Evolutionary conservation across 2,329 filamentous ascomycete species (phyloP).

Genomic region (Fusarium euwallaceae): DNA sequence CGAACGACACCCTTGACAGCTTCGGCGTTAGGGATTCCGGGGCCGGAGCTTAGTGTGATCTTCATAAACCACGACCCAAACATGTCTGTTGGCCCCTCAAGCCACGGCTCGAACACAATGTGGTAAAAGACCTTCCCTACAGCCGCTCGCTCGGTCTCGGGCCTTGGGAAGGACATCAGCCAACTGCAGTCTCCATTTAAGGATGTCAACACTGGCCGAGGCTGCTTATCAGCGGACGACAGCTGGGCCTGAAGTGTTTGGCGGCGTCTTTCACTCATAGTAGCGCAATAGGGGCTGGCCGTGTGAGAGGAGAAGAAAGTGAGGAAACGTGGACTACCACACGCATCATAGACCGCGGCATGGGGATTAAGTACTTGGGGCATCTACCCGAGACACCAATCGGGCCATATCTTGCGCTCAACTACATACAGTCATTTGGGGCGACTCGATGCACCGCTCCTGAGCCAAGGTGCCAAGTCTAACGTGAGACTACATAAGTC

Average conservation of each 20-base stretch:
- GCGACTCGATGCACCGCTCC: background rate
- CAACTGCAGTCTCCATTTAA: constrained; percentile 54
- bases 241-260: constrained; percentile 1
- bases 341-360: background rate
- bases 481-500: background rate
- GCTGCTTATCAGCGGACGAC: background rate
- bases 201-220: constrained; percentile 47
- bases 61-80: constrained; percentile 40
- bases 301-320: background rate
- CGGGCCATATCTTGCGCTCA: background rate
- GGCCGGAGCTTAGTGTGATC: constrained; percentile 16
- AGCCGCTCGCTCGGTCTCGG: constrained; percentile 34
- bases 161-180: constrained; percentile 51
- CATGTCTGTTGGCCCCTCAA: constrained; percentile 43
- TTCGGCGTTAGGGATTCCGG: constrained; percentile 10
- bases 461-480: background rate
- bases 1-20: constrained; percentile 31
- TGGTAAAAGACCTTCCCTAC: constrained; percentile 48
- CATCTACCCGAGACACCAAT: background rate
- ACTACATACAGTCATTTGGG: background rate
- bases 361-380: background rate
- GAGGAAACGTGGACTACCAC: background rate
- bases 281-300: background rate
- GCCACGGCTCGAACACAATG: constrained; percentile 52
- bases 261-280: background rate